Conservation (phyloP, 345 rosid species). For the Syzygium oleosum region DNA sequence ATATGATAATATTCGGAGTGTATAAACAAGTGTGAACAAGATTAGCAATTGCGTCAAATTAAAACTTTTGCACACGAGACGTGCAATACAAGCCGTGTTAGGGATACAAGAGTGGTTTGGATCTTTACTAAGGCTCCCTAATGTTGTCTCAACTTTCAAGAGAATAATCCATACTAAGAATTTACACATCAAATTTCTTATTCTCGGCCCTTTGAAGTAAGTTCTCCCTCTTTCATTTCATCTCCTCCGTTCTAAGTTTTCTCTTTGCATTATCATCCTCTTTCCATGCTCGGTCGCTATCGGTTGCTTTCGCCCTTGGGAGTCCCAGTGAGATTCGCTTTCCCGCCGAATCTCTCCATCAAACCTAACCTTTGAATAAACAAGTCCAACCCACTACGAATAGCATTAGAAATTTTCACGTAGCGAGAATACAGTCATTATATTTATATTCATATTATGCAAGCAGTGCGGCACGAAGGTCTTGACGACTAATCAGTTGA, state of each 20-base stretch:
- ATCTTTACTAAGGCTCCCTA: background rate
- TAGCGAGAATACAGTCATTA: background rate
- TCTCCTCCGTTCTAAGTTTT: background rate
- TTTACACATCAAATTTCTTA: background rate
- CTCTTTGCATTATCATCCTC: background rate
- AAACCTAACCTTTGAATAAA: conserved; percentile 4
- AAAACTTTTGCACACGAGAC: too few species aligned
- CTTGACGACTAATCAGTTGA: background rate
- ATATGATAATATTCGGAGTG: background rate
- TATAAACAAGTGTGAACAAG: background rate
- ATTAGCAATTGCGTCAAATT: background rate
- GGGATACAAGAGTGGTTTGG: background rate
- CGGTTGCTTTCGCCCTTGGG: background rate
- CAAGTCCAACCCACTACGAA: background rate
- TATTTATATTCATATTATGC: background rate
- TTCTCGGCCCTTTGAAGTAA: background rate
- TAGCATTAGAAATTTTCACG: background rate
- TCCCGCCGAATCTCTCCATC: background rate
- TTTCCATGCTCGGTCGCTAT: conserved; percentile 7
- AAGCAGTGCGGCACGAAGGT: background rate
- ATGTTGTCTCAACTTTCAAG: background rate
- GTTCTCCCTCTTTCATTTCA: background rate
- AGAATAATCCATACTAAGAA: background rate
- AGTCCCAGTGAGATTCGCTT: conserved; percentile 1
- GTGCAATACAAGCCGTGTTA: background rate